Evolutionary conservation across 371 early-diverging fungal genomes (phyloP), one percentile per base, ranked within the genome.

Genomic region (Mucor lusitanicus): DNA sequence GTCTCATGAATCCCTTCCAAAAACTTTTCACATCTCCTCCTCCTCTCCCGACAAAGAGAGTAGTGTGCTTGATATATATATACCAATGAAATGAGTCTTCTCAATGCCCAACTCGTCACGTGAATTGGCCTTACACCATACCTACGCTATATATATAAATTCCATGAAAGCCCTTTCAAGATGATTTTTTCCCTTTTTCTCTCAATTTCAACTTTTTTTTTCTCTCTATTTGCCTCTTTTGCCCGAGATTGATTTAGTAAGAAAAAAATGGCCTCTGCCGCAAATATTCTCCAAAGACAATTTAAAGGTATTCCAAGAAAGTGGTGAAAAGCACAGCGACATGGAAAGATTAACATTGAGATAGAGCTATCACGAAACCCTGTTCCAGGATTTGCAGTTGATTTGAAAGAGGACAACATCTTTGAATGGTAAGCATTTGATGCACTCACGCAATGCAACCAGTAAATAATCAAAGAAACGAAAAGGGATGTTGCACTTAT

Each of bases 401-500:
- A 91, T 67, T 72, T 88, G 23, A 81, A 85, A 59, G 79, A 88
- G 53, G 87, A 87, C 42, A 87, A 88, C 71, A 86, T 92, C 40
- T 90, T 88, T 71, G 83, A 79, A 73, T 85, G 86, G 46, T 61
- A 46, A 44, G 19, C 13, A 37, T 37, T 13, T 37, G 13, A 12
- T 37, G 3, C 37, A 7, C 12, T 37, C 13, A 13, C 12, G 13
- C 37, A 13, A 12, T n/a, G 25, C 19, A 33, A 44, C n/a, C 50
- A 6, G 23, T 46, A 25, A 13, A 40, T 32, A 56, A 32, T 17
- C 7, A 25, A 11, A 8, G 13, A 25, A 27, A 9, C 48, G 0
- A 3, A 19, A 61, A 86, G 87, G 94, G 92, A 92, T 68, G 89
- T 96, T 53, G 86, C 92, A 62, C 91, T 94, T 64, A 88, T 96